These are phyloP conservation scores for Eremochloa ophiuroides DNA, from an alignment of 176 grass and related monocot species.

Conservation along the genomic window DNA sequence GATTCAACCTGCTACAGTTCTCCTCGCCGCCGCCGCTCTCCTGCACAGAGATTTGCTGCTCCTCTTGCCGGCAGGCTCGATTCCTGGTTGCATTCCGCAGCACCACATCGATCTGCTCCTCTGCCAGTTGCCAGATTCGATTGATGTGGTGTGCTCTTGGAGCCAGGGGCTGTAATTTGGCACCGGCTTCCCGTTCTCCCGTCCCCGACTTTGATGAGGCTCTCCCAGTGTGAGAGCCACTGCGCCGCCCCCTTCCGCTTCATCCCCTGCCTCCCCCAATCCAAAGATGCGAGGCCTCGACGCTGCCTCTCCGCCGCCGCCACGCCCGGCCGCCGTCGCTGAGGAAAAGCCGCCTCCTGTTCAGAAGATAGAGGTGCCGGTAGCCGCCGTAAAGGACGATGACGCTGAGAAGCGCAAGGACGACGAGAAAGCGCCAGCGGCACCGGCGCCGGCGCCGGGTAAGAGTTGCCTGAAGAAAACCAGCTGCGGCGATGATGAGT, in stretches of 20 bases:
- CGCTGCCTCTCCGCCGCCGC: background rate
- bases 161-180: conserved; percentile 22
- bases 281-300: conserved; percentile 40
- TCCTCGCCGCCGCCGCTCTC: background rate
- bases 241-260: conserved; percentile 44
- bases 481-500: conserved; percentile 4
- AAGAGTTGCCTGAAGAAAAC: conserved; percentile 87
- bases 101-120: background rate
- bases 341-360: conserved; percentile 33
- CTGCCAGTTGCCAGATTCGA: conserved; percentile 20
- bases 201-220: conserved; percentile 67
- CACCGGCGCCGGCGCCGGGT: background rate
- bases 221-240: conserved; percentile 66
- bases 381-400: conserved; percentile 2
- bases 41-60: conserved; percentile 14
- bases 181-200: conserved; percentile 27
- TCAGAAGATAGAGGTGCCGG: conserved; percentile 35
- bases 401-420: conserved; percentile 10
- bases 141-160: conserved; percentile 48
- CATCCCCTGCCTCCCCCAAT: conserved; percentile 42
- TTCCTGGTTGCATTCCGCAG: conserved; percentile 13
- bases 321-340: background rate
- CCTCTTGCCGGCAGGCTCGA: background rate
- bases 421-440: conserved; percentile 6
- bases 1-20: conserved; percentile 33